Conservation (phyloP, 257 asterid species). For the Nyctanthes arbortristis region DNA sequence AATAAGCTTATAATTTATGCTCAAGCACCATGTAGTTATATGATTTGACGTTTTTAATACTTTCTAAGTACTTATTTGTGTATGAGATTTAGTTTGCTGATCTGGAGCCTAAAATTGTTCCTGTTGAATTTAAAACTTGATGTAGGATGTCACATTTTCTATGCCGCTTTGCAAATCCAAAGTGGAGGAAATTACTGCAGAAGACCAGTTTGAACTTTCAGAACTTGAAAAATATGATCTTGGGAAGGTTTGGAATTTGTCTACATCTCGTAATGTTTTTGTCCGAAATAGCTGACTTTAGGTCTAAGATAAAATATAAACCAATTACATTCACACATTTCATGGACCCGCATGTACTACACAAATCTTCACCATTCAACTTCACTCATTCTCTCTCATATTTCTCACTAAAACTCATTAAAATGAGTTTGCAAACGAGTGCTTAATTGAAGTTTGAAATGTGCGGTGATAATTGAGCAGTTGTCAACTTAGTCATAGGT, state of each 20-base stretch:
- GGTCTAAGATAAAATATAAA: constrained; percentile 19
- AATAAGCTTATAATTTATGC: background rate
- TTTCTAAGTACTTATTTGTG: constrained; percentile 16
- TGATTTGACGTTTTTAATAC: constrained; percentile 13
- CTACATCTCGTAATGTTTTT: constrained; percentile 16
- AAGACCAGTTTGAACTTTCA: constrained; percentile 80
- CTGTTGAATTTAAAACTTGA: constrained; percentile 23
- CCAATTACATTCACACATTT: background rate
- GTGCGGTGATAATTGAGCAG: no score
- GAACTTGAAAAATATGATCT: constrained; percentile 70
- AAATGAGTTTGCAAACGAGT: no score
- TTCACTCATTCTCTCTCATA: no score
- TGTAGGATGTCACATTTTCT: constrained; percentile 78
- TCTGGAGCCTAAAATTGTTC: background rate
- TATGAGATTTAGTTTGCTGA: constrained; percentile 15
- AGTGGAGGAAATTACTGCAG: constrained; percentile 76
- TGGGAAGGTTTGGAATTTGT: constrained; percentile 60
- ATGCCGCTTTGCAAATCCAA: constrained; percentile 85
- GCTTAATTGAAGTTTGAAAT: no score
- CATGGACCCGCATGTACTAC: no score
- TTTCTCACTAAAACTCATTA: no score
- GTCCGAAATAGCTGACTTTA: background rate
- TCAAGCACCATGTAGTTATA: constrained; percentile 3
- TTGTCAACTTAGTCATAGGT: no score
- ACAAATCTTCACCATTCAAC: no score